phyloP scores from a whole-genome alignment of 1,284 basidiomycete genomes.

The Veloboletus limbatus region DNA sequence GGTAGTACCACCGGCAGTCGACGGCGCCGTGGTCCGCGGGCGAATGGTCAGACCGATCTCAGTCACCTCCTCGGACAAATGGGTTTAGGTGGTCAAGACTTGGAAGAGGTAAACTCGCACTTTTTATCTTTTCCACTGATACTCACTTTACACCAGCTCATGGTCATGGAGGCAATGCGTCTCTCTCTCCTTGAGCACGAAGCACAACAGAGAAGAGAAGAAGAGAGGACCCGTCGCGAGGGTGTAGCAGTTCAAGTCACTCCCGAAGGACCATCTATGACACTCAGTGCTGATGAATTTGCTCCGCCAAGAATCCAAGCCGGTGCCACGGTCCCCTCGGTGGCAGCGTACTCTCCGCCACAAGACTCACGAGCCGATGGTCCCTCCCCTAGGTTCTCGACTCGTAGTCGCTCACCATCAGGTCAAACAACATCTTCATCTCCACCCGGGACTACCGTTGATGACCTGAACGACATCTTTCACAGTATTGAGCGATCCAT shows the following conservation, averaged over 20 bases:
- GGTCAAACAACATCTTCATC: conserved; percentile 37
- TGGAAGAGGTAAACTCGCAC: conserved; percentile 71
- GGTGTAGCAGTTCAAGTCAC: conserved; percentile 34
- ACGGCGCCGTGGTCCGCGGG: conserved; percentile 56
- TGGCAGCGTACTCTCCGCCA: neutral
- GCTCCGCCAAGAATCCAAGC: conserved; percentile 2
- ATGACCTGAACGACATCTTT: conserved; percentile 26
- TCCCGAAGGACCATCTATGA: conserved; percentile 15
- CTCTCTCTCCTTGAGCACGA: conserved; percentile 91
- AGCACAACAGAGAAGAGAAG: conserved; percentile 70
- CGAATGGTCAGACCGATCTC: conserved; percentile 50
- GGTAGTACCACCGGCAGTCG: conserved; percentile 50
- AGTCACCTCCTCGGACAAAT: conserved; percentile 62
- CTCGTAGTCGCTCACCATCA: conserved; percentile 29
- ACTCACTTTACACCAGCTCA: conserved; percentile 57
- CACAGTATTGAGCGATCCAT: conserved; percentile 28
- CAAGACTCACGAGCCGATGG: conserved; percentile 14
- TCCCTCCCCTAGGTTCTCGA: conserved; percentile 7
- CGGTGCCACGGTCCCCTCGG: neutral
- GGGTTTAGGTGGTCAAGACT: conserved; percentile 73
- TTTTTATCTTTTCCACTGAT: neutral
- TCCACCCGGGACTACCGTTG: conserved; percentile 25
- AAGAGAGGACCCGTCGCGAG: conserved; percentile 52
- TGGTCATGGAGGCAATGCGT: conserved; percentile 99
- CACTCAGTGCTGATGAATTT: conserved; percentile 9